Percentiles rank a stretch among this genome's conserved stretches.
Conservation (phyloP, 257 asterid genomes). For the Craterostigma plantagineum region DNA sequence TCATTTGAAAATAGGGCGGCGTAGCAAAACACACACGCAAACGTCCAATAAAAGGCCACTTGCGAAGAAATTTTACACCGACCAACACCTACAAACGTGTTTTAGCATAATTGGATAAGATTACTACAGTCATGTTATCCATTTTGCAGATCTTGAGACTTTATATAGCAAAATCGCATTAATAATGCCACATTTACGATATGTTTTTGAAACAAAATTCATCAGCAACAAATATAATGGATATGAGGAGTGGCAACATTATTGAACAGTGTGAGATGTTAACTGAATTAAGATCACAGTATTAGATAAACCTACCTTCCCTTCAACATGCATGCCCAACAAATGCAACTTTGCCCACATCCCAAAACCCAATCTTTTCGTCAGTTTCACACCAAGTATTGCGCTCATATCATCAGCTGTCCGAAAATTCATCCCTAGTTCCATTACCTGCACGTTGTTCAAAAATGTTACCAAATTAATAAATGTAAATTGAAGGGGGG, state of each 20-base stretch:
- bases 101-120: too few relatives aligned
- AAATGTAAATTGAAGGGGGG: too few relatives aligned
- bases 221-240: too few relatives aligned
- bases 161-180: too few relatives aligned
- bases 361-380: slow-evolving; percentile 79
- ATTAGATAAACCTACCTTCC: slow-evolving; percentile 44
- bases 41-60: slow-evolving; percentile 87
- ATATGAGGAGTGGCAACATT: too few relatives aligned
- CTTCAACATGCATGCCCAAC: slow-evolving; percentile 93
- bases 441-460: slow-evolving; percentile 35
- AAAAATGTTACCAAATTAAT: background rate
- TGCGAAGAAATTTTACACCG: slow-evolving; percentile 60
- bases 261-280: too few relatives aligned
- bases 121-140: too few relatives aligned
- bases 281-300: background rate
- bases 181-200: too few relatives aligned
- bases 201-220: too few relatives aligned
- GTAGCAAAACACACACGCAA: slow-evolving; percentile 77
- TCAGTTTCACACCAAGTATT: slow-evolving; percentile 54
- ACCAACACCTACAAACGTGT: slow-evolving; percentile 76
- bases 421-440: slow-evolving; percentile 73
- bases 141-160: too few relatives aligned
- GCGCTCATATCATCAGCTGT: slow-evolving; percentile 96
- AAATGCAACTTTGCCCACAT: slow-evolving; percentile 69
- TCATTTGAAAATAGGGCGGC: slow-evolving; percentile 97